Conservation (phyloP, 805 yeast species). For the Yamadazyma akitaensis region DNA sequence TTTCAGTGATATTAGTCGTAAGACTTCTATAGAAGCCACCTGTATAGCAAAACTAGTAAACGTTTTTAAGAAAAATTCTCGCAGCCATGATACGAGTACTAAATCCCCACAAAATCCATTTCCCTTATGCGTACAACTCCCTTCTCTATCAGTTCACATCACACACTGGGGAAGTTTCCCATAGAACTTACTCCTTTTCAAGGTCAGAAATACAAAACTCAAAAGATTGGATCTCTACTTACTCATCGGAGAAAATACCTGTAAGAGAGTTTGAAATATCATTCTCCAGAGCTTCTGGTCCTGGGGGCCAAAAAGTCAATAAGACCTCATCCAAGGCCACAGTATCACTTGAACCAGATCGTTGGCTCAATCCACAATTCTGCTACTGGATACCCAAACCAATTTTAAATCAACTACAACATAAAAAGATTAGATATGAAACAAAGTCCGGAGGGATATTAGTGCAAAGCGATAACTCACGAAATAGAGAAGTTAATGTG, state of each 20-base stretch:
- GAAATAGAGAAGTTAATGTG: slow-evolving; percentile 58
- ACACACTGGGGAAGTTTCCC: background rate
- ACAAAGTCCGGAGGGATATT: slow-evolving; percentile 54
- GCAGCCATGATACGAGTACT: background rate
- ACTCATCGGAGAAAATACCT: slow-evolving; percentile 40
- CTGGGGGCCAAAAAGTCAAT: slow-evolving; percentile 88
- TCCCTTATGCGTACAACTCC: background rate
- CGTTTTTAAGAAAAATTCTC: background rate
- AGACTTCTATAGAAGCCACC: too few relatives aligned
- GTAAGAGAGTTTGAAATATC: slow-evolving; percentile 39
- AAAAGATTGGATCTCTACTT: slow-evolving; percentile 40
- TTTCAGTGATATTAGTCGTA: background rate
- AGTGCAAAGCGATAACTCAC: slow-evolving; percentile 55
- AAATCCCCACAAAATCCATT: background rate
- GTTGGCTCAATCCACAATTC: slow-evolving; percentile 40
- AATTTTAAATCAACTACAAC: slow-evolving; percentile 40
- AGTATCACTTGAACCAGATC: slow-evolving; percentile 40
- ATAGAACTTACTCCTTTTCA: background rate
- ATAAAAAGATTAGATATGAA: slow-evolving; percentile 46
- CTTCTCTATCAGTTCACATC: background rate
- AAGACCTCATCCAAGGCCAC: slow-evolving; percentile 70
- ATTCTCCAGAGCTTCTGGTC: slow-evolving; percentile 68
- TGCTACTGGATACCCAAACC: slow-evolving; percentile 59
- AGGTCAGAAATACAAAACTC: background rate
- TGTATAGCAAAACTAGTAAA: too few relatives aligned